Base-by-base conservation (phyloP, 176 grass and related monocot species). In the Hordeum marinum region DNA sequence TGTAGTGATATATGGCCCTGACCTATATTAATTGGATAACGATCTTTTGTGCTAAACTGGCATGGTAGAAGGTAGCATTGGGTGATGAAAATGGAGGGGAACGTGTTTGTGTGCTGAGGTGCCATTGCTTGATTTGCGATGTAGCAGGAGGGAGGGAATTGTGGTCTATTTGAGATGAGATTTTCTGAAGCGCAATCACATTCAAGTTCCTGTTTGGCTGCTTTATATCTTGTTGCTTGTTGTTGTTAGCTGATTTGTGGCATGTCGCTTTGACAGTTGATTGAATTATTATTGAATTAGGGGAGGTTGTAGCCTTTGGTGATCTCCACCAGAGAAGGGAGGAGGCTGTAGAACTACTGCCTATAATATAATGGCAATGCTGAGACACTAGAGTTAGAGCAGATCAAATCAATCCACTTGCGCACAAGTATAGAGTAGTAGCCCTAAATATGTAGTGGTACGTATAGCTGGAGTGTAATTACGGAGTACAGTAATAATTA, bases 1-100 rank as follows among this genome's bases (percentile, higher is more conserved):
- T 61, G 48, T 83, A 50, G 80, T 50, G 24, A 68, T 76, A 82
- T 73, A 68, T 83, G 79, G 41, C 24, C 45, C 62, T 77, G 63
- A 68, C 79, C 27, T 74, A 7, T 58, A 67, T 4, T 36, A 32
- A 29, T 74, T 74, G 11, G 71, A 27, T 11, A 9, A 48, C 14
- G 42, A 48, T 29, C 29, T 66, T 20, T 18, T 66, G 1, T 66
- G 29, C 54, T 62, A 63, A 68, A 12, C 21, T 52, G 9, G 20
- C 63, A 73, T 24, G 55, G 31, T 55, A 68, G 80, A 82, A 36
- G 13, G 64, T 40, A 74, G 48, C 37, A 42, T 63, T 72, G 8
- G 74, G 35, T 85, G 46, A 77, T 21, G 31, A 69, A 29, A 76
- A 40, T 40, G n/a, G 72, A 40, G 14, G 41, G 37, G 15, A 45